These are phyloP conservation scores for Fusarium tuaranense DNA, from an alignment of 2,329 filamentous ascomycete genomes.

Conservation along the genomic window DNA sequence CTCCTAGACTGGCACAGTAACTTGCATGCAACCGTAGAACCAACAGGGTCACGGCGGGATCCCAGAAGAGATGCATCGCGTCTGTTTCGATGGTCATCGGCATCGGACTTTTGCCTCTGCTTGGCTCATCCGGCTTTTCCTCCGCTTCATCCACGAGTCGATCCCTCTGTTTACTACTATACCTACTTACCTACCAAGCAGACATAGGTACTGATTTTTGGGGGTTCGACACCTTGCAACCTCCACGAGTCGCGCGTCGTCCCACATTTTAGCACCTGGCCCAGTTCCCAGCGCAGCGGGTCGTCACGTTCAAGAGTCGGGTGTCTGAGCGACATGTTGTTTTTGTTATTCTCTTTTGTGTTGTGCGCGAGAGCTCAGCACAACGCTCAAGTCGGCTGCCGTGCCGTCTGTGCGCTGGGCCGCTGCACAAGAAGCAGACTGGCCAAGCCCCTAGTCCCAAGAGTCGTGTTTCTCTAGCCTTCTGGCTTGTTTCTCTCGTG, in stretches of 20 bases:
- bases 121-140: constrained; percentile 25
- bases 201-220: constrained; percentile 17
- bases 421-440: constrained; percentile 31
- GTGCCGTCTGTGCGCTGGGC: constrained; percentile 41
- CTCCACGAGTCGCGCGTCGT: constrained; percentile 29
- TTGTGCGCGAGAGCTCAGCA: constrained; percentile 26
- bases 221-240: constrained; percentile 15
- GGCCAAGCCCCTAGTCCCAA: constrained; percentile 25
- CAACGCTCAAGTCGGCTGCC: constrained; percentile 34
- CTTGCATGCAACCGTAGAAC: constrained; percentile 30
- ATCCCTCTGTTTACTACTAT: constrained; percentile 10
- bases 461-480: constrained; percentile 36
- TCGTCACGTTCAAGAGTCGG: constrained; percentile 10
- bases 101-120: constrained; percentile 36
- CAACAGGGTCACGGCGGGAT: constrained; percentile 36
- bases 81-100: constrained; percentile 38
- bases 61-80: constrained; percentile 32
- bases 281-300: constrained; percentile 35
- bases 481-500: constrained; percentile 40
- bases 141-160: constrained; percentile 25
- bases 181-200: background rate
- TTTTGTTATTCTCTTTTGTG: constrained; percentile 17
- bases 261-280: constrained; percentile 17
- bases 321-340: constrained; percentile 16
- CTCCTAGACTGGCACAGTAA: constrained; percentile 31